Evolutionary conservation across 768 basidiomycete genomes (phyloP), one percentile per base, ranked within the genome.

Genomic region (Amanita jacksonii): DNA sequence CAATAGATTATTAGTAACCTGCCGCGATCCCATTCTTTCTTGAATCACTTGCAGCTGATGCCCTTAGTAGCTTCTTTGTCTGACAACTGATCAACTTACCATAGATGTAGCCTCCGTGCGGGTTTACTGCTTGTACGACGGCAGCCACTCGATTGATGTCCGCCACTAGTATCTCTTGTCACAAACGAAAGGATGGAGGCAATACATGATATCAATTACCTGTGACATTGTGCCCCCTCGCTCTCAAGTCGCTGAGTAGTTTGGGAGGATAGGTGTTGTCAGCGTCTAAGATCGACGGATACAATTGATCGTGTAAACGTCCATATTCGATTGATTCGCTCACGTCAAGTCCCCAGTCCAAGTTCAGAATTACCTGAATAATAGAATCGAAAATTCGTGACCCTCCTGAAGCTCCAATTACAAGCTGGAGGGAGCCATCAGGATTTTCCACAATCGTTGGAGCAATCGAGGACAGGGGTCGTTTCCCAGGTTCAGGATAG

Each of bases 11-110:
- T 51, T 48, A 57, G 62, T 92, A 93, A 3, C 85, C 92, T 37
- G 85, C 79, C 4, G 92, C 86, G 32, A 91, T 73, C n/a, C 91
- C 91, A 50, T 90, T 85, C 69, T 93, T 94, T 57, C 91, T 74
- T 15, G 86, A 89, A 62, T 96, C 92, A 57, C 86, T 89, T 7
- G 87, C 84, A 49, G 88, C 91, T 85, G 52, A 25, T 16, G 10
- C 15, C 5, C 33, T n/a, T 34, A 34, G 33, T 15, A 34, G n/a
- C n/a, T 18, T 34, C 16, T 5, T 5, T 15, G 16, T n/a, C 15
- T 6, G 15, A 34, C 7, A 8, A 7, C 33, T 5, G 15, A n/a
- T 23, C 20, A 10, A 39, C 79, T 37, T 51, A 85, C 86, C 85
- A 50, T 71, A 85, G 20, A 91, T 68, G 35, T 56, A 62, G 5